Evolutionary conservation across 805 yeast genomes (phyloP).

Genomic region (Naumovozyma dairenensis): DNA sequence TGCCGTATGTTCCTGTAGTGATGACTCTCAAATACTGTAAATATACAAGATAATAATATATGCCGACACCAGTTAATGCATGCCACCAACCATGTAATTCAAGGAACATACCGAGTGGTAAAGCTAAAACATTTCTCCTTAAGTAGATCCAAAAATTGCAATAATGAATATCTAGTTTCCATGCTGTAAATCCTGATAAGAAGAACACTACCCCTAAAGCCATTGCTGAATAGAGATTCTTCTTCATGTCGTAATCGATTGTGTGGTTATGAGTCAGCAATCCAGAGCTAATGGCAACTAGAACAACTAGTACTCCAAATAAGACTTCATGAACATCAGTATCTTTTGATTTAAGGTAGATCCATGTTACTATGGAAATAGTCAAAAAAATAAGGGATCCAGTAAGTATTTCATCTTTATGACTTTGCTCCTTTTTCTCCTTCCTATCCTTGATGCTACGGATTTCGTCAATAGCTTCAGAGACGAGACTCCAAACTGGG

Average conservation of each 20-base stretch:
- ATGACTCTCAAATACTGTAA: conserved; percentile 59
- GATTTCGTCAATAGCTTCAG: conserved; percentile 37
- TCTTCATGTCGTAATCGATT: conserved; percentile 38
- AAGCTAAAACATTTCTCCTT: conserved; percentile 58
- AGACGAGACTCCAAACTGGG: conserved; percentile 75
- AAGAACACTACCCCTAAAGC: conserved; percentile 52
- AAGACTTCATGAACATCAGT: conserved; percentile 86
- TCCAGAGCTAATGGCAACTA: conserved; percentile 54
- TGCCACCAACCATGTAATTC: conserved; percentile 99
- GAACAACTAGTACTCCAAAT: conserved; percentile 66
- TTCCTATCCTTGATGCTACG: conserved; percentile 11
- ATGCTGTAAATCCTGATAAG: conserved; percentile 63
- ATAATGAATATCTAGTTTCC: conserved; percentile 84
- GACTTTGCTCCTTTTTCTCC: conserved; percentile 3
- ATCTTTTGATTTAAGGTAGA: conserved; percentile 64
- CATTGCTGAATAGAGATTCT: conserved; percentile 47
- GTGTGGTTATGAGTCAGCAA: conserved; percentile 46
- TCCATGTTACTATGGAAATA: conserved; percentile 20
- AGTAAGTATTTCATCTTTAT: neutral
- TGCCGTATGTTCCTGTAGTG: conserved; percentile 34
- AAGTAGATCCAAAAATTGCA: conserved; percentile 49
- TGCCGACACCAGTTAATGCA: conserved; percentile 73
- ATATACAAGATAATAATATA: conserved; percentile 74
- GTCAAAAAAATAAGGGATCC: conserved; percentile 10
- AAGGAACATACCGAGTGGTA: conserved; percentile 70